These are phyloP conservation scores for Ascodesmis nigricans DNA, from an alignment of 495 filamentous ascomycete species.

Conservation along the genomic window DNA sequence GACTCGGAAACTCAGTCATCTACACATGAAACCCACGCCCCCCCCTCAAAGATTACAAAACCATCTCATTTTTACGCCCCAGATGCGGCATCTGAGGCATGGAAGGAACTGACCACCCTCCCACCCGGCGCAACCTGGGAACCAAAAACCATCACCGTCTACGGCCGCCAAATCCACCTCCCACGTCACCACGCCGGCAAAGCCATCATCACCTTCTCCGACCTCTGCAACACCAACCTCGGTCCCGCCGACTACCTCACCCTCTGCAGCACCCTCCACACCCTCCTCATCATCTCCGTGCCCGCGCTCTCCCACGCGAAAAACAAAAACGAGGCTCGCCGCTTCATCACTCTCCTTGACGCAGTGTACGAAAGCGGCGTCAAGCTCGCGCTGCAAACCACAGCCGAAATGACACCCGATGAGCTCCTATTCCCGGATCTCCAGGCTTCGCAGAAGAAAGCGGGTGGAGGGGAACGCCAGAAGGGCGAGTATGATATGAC, in stretches of 20 bases:
- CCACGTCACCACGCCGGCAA: slow-evolving; percentile 29
- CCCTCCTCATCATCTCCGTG: slow-evolving; percentile 38
- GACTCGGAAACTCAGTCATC: slow-evolving; percentile 2
- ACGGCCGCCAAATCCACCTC: slow-evolving; percentile 34
- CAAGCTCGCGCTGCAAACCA: slow-evolving; percentile 33
- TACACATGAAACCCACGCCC: not conserved
- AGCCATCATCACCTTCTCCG: slow-evolving; percentile 35
- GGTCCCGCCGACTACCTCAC: slow-evolving; percentile 55
- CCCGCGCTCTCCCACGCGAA: slow-evolving; percentile 30
- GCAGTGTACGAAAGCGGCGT: slow-evolving; percentile 49
- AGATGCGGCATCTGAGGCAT: too few species aligned
- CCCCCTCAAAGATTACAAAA: too few species aligned
- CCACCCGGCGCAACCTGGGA: too few species aligned
- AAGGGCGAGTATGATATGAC: slow-evolving; percentile 2
- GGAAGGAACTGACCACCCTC: too few species aligned
- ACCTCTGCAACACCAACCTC: slow-evolving; percentile 33
- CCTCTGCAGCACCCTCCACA: slow-evolving; percentile 45
- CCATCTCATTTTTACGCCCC: too few species aligned
- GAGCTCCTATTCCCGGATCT: slow-evolving; percentile 48
- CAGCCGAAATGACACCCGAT: slow-evolving; percentile 38
- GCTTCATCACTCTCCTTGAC: slow-evolving; percentile 50
- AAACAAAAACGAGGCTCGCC: slow-evolving; percentile 48
- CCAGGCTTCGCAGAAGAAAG: not conserved
- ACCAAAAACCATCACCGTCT: slow-evolving; percentile 31
- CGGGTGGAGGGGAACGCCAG: slow-evolving; percentile 1